phyloP scores from a whole-genome alignment of 2,329 filamentous ascomycete species.

The Penicillium sp. region DNA sequence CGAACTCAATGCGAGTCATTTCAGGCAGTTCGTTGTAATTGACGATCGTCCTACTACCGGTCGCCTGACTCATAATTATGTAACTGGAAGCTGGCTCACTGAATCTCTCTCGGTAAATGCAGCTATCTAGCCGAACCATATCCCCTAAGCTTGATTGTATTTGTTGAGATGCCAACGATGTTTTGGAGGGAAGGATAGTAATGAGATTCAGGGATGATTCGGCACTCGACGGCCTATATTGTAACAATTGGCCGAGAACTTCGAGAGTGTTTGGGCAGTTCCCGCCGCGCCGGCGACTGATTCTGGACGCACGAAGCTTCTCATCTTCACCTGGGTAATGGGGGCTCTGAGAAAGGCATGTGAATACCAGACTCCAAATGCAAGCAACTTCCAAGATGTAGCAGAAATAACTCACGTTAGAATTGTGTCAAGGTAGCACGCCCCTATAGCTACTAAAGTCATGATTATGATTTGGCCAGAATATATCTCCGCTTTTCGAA shows the following conservation, averaged over 20 bases:
- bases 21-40: slow-evolving; percentile 68
- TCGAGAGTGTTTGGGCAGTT: slow-evolving; percentile 72
- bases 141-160: slow-evolving; percentile 57
- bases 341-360: slow-evolving; percentile 34
- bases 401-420: slow-evolving; percentile 52
- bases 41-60: slow-evolving; percentile 66
- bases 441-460: slow-evolving; percentile 64
- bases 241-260: slow-evolving; percentile 65
- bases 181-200: slow-evolving; percentile 53
- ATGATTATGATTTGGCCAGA: slow-evolving; percentile 27
- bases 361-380: neutral
- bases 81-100: slow-evolving; percentile 66
- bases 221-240: slow-evolving; percentile 7
- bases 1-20: slow-evolving; percentile 65
- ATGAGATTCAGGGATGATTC: slow-evolving; percentile 39
- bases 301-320: slow-evolving; percentile 65
- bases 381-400: neutral
- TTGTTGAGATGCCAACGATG: slow-evolving; percentile 52
- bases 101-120: slow-evolving; percentile 59
- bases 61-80: slow-evolving; percentile 62
- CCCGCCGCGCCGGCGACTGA: slow-evolving; percentile 65
- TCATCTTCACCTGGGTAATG: slow-evolving; percentile 69
- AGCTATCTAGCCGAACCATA: slow-evolving; percentile 53
- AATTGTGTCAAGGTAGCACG: slow-evolving; percentile 71
- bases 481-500: neutral